Evolutionary conservation across 1,284 basidiomycete species (phyloP).

Genomic region (Austroboletus niveus): DNA sequence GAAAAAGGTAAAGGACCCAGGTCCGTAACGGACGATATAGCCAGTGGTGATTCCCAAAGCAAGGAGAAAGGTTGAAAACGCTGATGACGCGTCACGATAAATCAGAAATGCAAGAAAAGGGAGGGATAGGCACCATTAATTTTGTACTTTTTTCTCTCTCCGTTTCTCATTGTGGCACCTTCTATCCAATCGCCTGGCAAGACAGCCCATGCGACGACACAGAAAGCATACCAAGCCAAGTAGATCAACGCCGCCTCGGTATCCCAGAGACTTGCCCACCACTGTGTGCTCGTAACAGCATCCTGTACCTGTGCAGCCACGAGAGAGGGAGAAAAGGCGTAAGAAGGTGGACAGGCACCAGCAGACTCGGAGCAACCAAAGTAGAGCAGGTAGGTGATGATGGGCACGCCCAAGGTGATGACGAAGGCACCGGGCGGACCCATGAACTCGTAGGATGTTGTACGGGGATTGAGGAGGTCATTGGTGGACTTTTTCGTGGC

Average conservation of each 20-base stretch:
- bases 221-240: conserved; percentile 88
- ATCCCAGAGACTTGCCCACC: conserved; percentile 81
- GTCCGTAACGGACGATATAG: conserved; percentile 71
- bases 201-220: conserved; percentile 78
- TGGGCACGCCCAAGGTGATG: conserved; percentile 73
- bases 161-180: conserved; percentile 78
- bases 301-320: conserved; percentile 39
- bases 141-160: conserved; percentile 82
- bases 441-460: conserved; percentile 79
- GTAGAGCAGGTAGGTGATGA: conserved; percentile 77
- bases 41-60: conserved; percentile 71
- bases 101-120: neutral
- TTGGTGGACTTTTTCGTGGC: conserved; percentile 17
- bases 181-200: conserved; percentile 87
- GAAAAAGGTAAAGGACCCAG: conserved; percentile 81
- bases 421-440: conserved; percentile 80
- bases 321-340: conserved; percentile 39
- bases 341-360: conserved; percentile 70
- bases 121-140: conserved; percentile 74
- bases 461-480: conserved; percentile 58
- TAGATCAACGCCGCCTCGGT: conserved; percentile 76
- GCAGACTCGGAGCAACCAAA: conserved; percentile 81
- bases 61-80: conserved; percentile 84
- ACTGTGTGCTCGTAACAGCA: conserved; percentile 50
- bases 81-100: conserved; percentile 39